Evolutionary conservation across 2,329 filamentous ascomycete species (phyloP).

Genomic region (Fusarium annulatum): DNA sequence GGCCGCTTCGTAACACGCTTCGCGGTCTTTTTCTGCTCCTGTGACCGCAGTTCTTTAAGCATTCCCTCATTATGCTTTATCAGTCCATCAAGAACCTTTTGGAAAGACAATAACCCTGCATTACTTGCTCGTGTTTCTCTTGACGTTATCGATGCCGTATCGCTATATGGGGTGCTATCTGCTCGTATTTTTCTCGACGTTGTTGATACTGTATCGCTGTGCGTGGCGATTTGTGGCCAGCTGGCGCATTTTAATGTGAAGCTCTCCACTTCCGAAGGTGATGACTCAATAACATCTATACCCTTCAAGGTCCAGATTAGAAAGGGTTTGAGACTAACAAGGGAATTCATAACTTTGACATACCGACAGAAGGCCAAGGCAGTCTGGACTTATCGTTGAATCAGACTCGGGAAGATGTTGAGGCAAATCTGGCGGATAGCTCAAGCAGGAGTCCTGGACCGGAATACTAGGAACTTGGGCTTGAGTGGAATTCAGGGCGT

Average conservation of each 20-base stretch:
- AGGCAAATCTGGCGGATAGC: neutral
- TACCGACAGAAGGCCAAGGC: neutral
- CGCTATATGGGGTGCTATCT: no score
- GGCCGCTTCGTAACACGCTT: neutral
- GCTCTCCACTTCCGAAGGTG: neutral
- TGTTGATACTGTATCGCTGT: neutral
- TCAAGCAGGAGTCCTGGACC: neutral
- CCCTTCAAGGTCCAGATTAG: neutral
- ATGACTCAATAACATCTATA: neutral
- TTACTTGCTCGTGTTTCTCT: neutral
- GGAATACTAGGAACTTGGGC: no score
- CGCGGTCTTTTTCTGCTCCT: rapidly evolving
- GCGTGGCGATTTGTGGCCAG: neutral
- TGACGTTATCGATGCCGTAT: neutral
- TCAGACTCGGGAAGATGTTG: neutral
- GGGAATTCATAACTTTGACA: rapidly evolving
- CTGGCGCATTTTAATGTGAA: neutral
- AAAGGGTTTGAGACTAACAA: rapidly evolving
- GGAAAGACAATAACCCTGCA: neutral
- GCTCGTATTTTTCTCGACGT: neutral
- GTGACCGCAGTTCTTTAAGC: neutral
- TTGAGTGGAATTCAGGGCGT: neutral
- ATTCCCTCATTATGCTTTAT: neutral
- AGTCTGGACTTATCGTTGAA: neutral
- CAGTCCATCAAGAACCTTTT: neutral